These are phyloP conservation scores for Rubia yunnanensis DNA, from an alignment of 257 asterid genomes.

Conservation along the genomic window DNA sequence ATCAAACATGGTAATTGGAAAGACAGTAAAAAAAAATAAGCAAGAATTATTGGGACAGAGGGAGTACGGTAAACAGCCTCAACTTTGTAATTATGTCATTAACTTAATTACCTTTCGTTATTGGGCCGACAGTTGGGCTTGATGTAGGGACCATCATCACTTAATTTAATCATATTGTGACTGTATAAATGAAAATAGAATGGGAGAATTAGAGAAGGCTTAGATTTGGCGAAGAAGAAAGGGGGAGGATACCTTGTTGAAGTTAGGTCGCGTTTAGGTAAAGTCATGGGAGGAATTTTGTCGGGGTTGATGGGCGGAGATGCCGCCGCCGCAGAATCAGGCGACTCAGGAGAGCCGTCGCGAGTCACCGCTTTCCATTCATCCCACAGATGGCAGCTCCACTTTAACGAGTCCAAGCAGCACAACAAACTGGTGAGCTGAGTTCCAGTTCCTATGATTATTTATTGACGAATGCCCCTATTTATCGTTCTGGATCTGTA, in stretches of 20 bases:
- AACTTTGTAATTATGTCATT: not conserved
- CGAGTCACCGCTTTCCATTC: constrained; percentile 70
- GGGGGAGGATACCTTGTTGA: not conserved
- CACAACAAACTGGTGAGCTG: constrained; percentile 60
- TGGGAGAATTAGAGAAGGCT: not conserved
- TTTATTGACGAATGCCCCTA: not conserved
- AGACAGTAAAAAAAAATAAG: no score
- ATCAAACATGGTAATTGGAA: no score
- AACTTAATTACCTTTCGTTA: not conserved
- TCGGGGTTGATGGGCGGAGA: constrained; percentile 35
- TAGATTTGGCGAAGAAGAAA: not conserved
- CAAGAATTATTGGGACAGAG: no score
- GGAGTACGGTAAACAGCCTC: no score
- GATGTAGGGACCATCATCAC: not conserved
- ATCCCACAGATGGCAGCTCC: constrained; percentile 60
- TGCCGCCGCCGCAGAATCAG: constrained; percentile 17
- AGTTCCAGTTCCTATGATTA: not conserved
- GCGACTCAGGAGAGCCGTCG: constrained; percentile 42
- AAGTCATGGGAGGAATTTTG: constrained; percentile 33
- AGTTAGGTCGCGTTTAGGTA: not conserved
- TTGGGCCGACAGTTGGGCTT: not conserved
- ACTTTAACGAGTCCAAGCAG: constrained; percentile 56
- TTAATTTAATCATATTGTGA: no score
- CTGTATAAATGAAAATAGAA: not conserved
- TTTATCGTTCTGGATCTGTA: constrained; percentile 17